Percentiles rank a stretch among this genome's conserved stretches.
Conservation (phyloP, 306 rosid species). For the Cercis canadensis region DNA sequence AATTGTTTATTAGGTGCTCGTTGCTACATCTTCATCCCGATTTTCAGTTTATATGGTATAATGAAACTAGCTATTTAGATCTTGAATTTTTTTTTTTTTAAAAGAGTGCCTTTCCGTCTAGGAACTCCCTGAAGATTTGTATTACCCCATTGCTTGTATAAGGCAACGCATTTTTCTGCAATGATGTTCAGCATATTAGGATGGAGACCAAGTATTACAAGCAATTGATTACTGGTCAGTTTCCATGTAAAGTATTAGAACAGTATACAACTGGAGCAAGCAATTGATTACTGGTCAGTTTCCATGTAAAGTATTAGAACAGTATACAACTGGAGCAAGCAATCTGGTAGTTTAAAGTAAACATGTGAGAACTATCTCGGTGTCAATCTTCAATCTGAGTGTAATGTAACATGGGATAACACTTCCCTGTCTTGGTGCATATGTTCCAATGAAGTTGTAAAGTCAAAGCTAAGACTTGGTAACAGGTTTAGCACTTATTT, state of each 20-base stretch:
- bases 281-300: neutral
- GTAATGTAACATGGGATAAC: neutral
- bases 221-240: neutral
- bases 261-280: neutral
- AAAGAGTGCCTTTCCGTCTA: neutral
- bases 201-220: neutral
- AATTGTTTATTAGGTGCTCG: neutral
- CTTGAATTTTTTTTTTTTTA: neutral
- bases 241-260: neutral
- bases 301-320: neutral
- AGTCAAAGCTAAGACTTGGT: conserved; percentile 52
- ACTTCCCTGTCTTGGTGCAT: conserved; percentile 23
- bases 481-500: conserved; percentile 88
- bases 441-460: conserved; percentile 40
- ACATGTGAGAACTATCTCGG: conserved; percentile 2
- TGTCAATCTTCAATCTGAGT: neutral
- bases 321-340: neutral
- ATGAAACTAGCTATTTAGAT: neutral
- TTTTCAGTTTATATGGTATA: too few relatives aligned
- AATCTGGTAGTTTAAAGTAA: neutral
- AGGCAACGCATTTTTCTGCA: neutral
- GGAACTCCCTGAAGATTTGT: neutral
- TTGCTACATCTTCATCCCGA: neutral
- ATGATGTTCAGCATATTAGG: neutral
- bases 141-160: neutral